Evolutionary conservation across 768 basidiomycete genomes (phyloP), one percentile per base, ranked within the genome.

Genomic region (Rickenella mellea): DNA sequence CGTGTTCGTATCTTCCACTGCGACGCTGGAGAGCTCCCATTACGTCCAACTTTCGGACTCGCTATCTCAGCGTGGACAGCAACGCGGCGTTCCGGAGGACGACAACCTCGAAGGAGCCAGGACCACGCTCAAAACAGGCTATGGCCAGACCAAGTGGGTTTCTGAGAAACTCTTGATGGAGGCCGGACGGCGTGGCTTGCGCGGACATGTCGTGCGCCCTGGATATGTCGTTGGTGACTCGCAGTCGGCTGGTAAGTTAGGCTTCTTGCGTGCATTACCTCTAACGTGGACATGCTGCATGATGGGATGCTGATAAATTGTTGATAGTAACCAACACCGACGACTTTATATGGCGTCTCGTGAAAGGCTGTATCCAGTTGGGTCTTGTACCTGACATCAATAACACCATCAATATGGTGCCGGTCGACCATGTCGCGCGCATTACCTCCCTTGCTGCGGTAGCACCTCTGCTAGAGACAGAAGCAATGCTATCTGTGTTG

Each of bases 81-180:
- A 29, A 31, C 15, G 41, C 49, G 94, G 93, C 35, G 70, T 99
- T 25, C 80, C 86, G 1, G 96, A 99, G 57, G 67, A 62, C 40
- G 94, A 99, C 53, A 77, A 92, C 51, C 74, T 98, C 15, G 91
- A 94, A 54, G 91, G 84, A 5, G 87, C 91, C 1, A 72, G 77
- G 48, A 59, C 58, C 0, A 67, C 75, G 1, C 69, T 98, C 40
- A 84, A 84, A 59, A 87, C 87, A 0, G 96, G 96, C 0, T 99
- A 99, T 59, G 92, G 94, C 5, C 96, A 99, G 66, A 83, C 79
- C 27, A 99, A 99, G 63, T 99, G 96, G 96, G 96, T 99, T 0
- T 85, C 90, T 1, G 96, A 99, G 62, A 94, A 91, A 59, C 62
- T 99, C 6, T 65, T 99, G 24, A 83, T 90, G 52, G 92, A 94